Evolutionary conservation across 2,329 filamentous ascomycete species (phyloP), one percentile per base, ranked within the genome.

Genomic region (Ophiostoma ips): DNA sequence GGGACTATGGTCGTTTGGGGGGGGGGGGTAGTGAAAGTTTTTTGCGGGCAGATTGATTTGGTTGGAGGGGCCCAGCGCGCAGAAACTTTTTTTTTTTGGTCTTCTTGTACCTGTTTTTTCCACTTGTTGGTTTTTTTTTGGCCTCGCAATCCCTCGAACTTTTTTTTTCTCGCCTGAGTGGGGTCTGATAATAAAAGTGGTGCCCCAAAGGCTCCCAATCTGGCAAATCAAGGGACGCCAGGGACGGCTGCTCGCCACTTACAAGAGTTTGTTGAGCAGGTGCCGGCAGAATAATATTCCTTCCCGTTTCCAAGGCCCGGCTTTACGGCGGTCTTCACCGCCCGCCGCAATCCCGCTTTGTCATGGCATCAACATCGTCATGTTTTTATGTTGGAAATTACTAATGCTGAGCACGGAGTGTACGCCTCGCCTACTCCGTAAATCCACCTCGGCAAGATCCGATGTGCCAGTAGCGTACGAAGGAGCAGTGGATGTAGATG

Each of bases 221-320:
- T 18, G 24, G 28, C 41, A 44, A 44, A 44, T 44, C 41, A 13
- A n/a, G n/a, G n/a, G n/a, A n/a, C n/a, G n/a, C 10, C 13, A 40
- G 7, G 15, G 15, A 28, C n/a, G 10, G 28, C 28, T n/a, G n/a
- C n/a, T n/a, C n/a, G n/a, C n/a, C n/a, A 33, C 44, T 31, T 45
- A 44, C 41, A 31, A 13, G 24, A 15, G 18, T 16, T n/a, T n/a
- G n/a, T n/a, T n/a, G n/a, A n/a, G n/a, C n/a, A 33, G 41, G 48
- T 50, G 19, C 4, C 46, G 53, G 53, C 50, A 50, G 50, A 53
- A 52, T 46, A 30, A 49, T 53, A 35, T 53, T 53, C 53, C 53
- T 52, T 45, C 15, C 43, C 43, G 43, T 24, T n/a, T n/a, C n/a
- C n/a, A n/a, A n/a, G n/a, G n/a, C n/a, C n/a, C n/a, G n/a, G n/a